Conservation (phyloP, 345 rosid genomes). For the Gossypium mustelinum region DNA sequence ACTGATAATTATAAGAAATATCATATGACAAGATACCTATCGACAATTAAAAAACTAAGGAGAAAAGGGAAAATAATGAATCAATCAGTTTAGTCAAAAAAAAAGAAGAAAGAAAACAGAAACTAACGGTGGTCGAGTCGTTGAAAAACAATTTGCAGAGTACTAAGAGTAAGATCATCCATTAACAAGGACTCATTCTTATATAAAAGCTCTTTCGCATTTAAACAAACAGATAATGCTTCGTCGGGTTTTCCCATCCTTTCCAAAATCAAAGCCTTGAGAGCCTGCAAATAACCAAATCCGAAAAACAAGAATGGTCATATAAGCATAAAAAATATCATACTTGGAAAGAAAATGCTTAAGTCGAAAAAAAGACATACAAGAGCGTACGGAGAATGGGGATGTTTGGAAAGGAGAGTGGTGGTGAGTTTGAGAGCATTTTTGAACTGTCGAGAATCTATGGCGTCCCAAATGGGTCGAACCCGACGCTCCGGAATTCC, state of each 20-base stretch:
- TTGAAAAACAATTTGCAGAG: conserved; percentile 85
- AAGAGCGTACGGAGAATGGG: conserved; percentile 85
- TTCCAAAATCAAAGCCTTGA: conserved; percentile 78
- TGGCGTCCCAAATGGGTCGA: conserved; percentile 94
- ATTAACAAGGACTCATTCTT: conserved; percentile 65
- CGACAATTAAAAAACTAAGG: neutral
- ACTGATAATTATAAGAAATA: conserved; percentile 35
- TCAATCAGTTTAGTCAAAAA: neutral
- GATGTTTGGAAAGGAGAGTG: conserved; percentile 70
- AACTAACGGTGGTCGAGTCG: conserved; percentile 88
- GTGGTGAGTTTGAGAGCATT: conserved; percentile 79
- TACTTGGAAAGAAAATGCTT: neutral
- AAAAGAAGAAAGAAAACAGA: neutral
- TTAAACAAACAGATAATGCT: conserved; percentile 59
- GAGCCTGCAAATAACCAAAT: conserved; percentile 42
- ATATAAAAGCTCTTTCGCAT: conserved; percentile 68
- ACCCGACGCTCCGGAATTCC: conserved; percentile 99
- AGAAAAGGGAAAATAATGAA: neutral
- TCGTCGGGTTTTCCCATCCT: conserved; percentile 88
- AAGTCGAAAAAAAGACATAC: conserved; percentile 35
- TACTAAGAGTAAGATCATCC: conserved; percentile 98
- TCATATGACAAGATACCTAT: neutral
- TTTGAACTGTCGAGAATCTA: conserved; percentile 95
- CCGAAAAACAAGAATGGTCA: neutral
- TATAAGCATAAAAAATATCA: neutral